phyloP scores from a whole-genome alignment of 345 rosid genomes.

The Eucalyptus albens region DNA sequence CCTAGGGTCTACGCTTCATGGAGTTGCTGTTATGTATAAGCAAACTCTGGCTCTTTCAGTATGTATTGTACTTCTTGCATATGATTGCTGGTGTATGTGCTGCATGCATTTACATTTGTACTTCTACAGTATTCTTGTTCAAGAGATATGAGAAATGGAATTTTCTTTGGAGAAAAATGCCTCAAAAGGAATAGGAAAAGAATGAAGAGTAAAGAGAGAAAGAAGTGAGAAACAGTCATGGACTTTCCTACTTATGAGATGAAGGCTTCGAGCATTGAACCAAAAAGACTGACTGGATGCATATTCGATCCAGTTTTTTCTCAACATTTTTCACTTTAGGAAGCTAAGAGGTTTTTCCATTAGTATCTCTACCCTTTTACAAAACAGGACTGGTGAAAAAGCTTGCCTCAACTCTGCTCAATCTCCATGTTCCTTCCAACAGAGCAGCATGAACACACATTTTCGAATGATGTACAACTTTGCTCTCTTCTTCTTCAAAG shows the following conservation, averaged over 20 bases:
- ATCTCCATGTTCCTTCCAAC: constrained; percentile 59
- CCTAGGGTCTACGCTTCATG: not conserved
- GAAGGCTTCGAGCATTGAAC: not conserved
- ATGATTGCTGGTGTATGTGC: not conserved
- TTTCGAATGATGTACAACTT: constrained; percentile 49
- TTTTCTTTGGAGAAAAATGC: not conserved
- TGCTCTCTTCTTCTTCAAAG: constrained; percentile 47
- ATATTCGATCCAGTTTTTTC: not conserved
- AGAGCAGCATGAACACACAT: constrained; percentile 55
- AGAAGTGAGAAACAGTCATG: not conserved
- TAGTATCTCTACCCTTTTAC: not conserved
- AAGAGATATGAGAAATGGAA: not conserved
- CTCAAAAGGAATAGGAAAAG: not conserved
- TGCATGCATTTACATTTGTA: not conserved
- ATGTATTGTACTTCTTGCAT: not conserved
- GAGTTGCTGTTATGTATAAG: not conserved
- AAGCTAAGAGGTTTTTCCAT: not conserved
- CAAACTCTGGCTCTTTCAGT: not conserved
- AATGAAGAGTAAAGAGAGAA: not conserved
- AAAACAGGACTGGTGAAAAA: not conserved
- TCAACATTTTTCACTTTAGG: not conserved
- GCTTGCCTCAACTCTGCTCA: not conserved
- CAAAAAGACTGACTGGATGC: not conserved
- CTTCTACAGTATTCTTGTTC: not conserved
- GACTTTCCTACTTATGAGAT: not conserved